Base-by-base conservation (phyloP, 2,329 filamentous ascomycete species). In the Cladorrhinum sp. region DNA sequence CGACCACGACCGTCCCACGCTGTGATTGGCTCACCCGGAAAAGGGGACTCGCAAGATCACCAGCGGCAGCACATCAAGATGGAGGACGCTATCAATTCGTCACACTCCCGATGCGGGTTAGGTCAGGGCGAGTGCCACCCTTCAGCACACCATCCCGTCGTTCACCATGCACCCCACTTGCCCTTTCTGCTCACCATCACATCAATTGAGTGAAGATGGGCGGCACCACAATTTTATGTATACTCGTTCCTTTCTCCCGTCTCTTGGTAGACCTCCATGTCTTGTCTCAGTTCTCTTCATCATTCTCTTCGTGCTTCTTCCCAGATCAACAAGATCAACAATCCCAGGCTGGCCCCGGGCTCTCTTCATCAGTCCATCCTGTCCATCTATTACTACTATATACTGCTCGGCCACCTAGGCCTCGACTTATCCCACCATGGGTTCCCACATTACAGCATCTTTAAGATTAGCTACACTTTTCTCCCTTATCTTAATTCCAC, bases 401-500 rank as follows among this genome's bases (percentile, higher is more conserved):
- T 46, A 12, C 21, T 46, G 18, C 42, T 46, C 33, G 10, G 51
- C 49, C 49, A 51, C 9, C 24, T 46, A 8, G 42, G 42, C 18
- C 42, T 46, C 42, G n/a, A 51, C 49, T 16, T n/a, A 51, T 4
- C 10, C 14, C 21, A 51, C 18, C 18, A 51, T 51, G 49, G 49
- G 21, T 20, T 51, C 20, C 49, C 42, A 18, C 18, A 3, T 46
- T 21, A 24, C 49, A 30, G 30, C 54, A 36, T 42, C 28, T 20
- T 26, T 46, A 26, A 59, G 49, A 28, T 26, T 59, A 8, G 24
- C 50, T 51, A 61, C 63, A 16, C 57, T 68, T 21, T 26, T 20
- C 33, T 46, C 71, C 26, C 51, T 67, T 42, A 60, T 71, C 18
- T 50, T 69, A 28, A 60, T 68, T 46, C 39, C 71, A 10, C 62